These are phyloP conservation scores for Paradendryphiella salina DNA, from an alignment of 2,329 filamentous ascomycete genomes.

Conservation along the genomic window DNA sequence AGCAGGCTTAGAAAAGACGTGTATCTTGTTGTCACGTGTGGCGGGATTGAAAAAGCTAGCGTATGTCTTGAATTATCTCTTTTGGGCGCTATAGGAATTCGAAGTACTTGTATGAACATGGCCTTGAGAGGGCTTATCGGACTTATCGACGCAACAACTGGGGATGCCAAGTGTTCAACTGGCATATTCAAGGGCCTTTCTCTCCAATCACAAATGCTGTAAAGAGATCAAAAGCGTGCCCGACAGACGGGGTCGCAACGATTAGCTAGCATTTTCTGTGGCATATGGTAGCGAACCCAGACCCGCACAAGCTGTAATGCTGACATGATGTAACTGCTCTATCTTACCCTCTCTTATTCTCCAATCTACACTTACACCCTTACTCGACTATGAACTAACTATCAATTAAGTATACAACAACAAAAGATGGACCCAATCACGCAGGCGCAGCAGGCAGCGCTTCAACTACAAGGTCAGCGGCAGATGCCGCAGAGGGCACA, in stretches of 20 bases:
- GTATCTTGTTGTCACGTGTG: not conserved
- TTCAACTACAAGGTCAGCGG: too few relatives aligned
- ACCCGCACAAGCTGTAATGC: not conserved
- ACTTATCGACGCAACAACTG: not conserved
- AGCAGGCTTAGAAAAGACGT: not conserved
- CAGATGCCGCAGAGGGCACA: not conserved
- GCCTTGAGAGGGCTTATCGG: not conserved
- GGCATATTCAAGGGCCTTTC: not conserved
- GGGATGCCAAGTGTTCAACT: not conserved
- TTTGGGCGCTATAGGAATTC: conserved; percentile 10
- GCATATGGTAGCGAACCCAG: not conserved
- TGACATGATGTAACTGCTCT: not conserved
- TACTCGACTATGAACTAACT: too few relatives aligned
- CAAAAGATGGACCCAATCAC: not conserved
- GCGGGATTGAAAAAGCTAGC: not conserved
- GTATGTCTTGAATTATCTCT: conserved; percentile 1
- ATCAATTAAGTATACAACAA: too few relatives aligned
- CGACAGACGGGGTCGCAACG: not conserved
- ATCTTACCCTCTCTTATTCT: not conserved
- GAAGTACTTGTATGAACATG: conserved; percentile 6
- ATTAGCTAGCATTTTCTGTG: not conserved
- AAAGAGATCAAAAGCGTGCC: not conserved
- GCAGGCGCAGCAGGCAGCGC: too few relatives aligned
- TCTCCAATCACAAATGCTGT: not conserved
- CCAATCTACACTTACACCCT: too few relatives aligned